Conservation (phyloP, 768 basidiomycete genomes). For the Boletus sp. region DNA sequence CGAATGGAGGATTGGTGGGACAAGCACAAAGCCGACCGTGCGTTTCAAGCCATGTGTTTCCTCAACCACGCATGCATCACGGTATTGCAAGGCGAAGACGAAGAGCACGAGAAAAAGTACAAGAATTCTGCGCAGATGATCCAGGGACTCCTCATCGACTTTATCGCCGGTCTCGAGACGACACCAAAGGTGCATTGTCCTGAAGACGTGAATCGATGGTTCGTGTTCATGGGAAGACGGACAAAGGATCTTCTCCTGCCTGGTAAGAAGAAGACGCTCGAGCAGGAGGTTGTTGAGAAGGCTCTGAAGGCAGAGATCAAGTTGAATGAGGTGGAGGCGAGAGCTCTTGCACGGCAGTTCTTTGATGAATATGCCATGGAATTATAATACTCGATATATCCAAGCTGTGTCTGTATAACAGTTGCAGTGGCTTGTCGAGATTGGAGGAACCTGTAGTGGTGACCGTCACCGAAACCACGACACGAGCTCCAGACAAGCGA, state of each 20-base stretch:
- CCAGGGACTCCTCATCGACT: slow-evolving; percentile 11
- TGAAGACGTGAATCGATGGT: slow-evolving; percentile 11
- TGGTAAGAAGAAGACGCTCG: slow-evolving; percentile 5
- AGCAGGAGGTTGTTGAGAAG: slow-evolving; percentile 10
- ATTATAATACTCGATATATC: neutral
- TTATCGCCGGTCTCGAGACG: slow-evolving; percentile 1
- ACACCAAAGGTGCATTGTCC: slow-evolving; percentile 5
- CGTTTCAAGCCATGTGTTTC: slow-evolving; percentile 10
- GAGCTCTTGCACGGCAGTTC: slow-evolving; percentile 6
- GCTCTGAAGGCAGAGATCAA: slow-evolving; percentile 9
- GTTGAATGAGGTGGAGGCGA: slow-evolving; percentile 7
- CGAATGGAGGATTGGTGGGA: slow-evolving; percentile 36
- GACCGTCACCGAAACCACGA: neutral
- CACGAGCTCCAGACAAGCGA: neutral
- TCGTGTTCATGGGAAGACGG: slow-evolving; percentile 12
- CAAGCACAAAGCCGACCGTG: slow-evolving; percentile 12
- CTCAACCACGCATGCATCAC: slow-evolving; percentile 30
- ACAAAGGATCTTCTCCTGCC: slow-evolving; percentile 14
- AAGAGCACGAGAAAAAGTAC: slow-evolving; percentile 17
- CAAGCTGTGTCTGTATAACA: neutral
- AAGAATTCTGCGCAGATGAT: slow-evolving; percentile 12
- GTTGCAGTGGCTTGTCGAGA: neutral
- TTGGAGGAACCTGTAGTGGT: too few relatives aligned
- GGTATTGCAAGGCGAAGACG: slow-evolving; percentile 21
- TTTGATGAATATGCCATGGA: slow-evolving; percentile 14